A percentile compares a stretch with the other conserved stretches of the same genome.
phyloP scores from a whole-genome alignment of 2,329 filamentous ascomycete species.

The Calonectria hawksworthii region DNA sequence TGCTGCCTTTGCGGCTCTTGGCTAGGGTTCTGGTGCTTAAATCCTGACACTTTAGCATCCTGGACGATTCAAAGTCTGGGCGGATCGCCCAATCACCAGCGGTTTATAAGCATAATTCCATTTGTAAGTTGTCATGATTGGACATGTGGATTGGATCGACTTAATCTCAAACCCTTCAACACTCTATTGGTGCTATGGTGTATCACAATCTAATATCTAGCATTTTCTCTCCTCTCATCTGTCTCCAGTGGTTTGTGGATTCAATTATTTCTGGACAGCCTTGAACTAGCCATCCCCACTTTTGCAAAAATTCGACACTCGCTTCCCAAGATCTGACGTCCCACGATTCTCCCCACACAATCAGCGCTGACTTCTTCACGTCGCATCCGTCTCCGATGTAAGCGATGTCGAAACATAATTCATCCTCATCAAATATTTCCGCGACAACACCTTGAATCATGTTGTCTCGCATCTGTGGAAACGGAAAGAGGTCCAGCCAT shows the following conservation, averaged over 20 bases:
- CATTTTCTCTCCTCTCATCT: constrained; percentile 21
- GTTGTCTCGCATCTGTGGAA: constrained; percentile 30
- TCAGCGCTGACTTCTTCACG: constrained; percentile 39
- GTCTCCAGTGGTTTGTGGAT: constrained; percentile 53
- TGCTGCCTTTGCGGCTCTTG: background rate
- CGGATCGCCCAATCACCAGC: background rate
- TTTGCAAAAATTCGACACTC: constrained; percentile 57
- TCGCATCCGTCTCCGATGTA: background rate
- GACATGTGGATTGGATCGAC: background rate
- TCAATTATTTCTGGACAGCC: constrained; percentile 53
- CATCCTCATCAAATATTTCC: constrained; percentile 25
- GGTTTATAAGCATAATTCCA: background rate
- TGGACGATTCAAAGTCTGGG: background rate
- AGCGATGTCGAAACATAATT: constrained; percentile 28
- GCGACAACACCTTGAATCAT: constrained; percentile 11
- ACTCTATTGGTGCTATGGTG: background rate
- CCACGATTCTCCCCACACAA: constrained; percentile 64
- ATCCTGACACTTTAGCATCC: background rate
- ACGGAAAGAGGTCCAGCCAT: constrained; percentile 33
- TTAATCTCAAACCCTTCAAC: background rate
- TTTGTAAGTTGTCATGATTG: background rate
- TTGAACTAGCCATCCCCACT: constrained; percentile 56
- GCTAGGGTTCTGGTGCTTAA: background rate
- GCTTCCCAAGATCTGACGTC: constrained; percentile 61
- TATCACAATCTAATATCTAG: background rate